These are phyloP conservation scores for Monosporascus ibericus DNA, from an alignment of 2,329 filamentous ascomycete species.

Conservation along the genomic window DNA sequence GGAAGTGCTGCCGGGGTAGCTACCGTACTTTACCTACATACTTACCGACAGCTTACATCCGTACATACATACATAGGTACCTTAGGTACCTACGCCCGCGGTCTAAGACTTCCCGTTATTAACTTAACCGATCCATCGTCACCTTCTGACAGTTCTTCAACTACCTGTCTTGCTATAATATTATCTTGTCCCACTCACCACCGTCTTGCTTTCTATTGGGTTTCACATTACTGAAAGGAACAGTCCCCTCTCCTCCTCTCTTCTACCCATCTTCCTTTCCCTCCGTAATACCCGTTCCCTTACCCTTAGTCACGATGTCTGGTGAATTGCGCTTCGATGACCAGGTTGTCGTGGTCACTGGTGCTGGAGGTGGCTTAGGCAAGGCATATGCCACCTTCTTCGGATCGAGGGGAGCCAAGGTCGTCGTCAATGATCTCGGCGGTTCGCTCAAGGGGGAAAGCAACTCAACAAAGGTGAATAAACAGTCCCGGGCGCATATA, in stretches of 20 bases:
- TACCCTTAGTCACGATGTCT: constrained; percentile 18
- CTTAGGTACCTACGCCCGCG: background rate
- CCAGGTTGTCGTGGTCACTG: constrained; percentile 84
- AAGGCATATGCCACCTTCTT: constrained; percentile 86
- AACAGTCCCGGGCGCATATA: background rate
- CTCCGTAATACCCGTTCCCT: background rate
- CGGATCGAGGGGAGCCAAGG: constrained; percentile 82
- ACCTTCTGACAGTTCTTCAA: background rate
- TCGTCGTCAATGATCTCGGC: constrained; percentile 95
- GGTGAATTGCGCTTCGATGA: constrained; percentile 65
- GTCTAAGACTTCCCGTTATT: too few species aligned
- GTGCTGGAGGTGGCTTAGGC: constrained; percentile 75
- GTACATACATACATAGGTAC: background rate
- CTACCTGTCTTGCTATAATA: too few species aligned
- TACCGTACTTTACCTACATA: background rate
- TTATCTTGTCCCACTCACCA: too few species aligned
- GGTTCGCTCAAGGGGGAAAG: constrained; percentile 92
- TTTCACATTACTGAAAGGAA: background rate
- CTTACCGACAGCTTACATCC: background rate
- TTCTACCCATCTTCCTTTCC: background rate
- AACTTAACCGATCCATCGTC: background rate
- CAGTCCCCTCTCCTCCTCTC: background rate
- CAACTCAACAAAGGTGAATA: constrained; percentile 70
- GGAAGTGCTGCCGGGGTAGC: background rate
- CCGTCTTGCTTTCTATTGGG: background rate